A percentile compares a stretch with the other conserved stretches of the same genome.
phyloP scores from a whole-genome alignment of 1,284 basidiomycete genomes.

The Grifola frondosa region DNA sequence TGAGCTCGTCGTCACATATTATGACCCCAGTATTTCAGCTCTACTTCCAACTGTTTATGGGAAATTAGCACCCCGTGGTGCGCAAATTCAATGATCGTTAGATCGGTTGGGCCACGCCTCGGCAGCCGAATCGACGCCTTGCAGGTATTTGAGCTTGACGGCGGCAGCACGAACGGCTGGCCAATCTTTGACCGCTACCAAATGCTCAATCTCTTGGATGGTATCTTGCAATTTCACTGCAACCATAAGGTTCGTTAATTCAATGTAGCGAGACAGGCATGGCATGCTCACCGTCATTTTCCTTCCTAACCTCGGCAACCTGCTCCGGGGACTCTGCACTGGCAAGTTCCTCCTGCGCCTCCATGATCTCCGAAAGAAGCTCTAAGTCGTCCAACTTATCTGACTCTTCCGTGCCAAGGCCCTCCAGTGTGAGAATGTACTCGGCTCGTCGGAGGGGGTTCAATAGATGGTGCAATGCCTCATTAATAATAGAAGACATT shows the following conservation, averaged over 20 bases:
- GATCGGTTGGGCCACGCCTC: constrained; percentile 40
- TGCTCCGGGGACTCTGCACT: constrained; percentile 52
- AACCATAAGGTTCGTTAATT: constrained; percentile 1
- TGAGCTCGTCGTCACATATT: no score
- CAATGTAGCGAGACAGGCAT: background rate
- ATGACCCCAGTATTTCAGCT: no score
- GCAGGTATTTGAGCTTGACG: constrained; percentile 76
- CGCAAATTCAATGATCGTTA: constrained; percentile 22
- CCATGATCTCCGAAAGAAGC: constrained; percentile 80
- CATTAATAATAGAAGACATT: constrained; percentile 73
- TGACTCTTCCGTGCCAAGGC: constrained; percentile 62
- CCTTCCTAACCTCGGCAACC: constrained; percentile 51
- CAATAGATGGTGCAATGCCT: constrained; percentile 69
- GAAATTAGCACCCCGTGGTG: no score
- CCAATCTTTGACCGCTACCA: constrained; percentile 60
- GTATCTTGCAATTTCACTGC: constrained; percentile 57
- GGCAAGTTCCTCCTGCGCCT: constrained; percentile 79
- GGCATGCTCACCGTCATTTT: constrained; percentile 59
- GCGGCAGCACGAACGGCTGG: constrained; percentile 54
- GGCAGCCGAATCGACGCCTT: constrained; percentile 72
- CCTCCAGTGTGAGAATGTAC: constrained; percentile 70
- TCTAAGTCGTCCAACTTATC: constrained; percentile 75
- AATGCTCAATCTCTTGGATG: constrained; percentile 45
- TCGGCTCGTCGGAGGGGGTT: constrained; percentile 65
- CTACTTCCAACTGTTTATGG: no score